Evolutionary conservation across 768 basidiomycete genomes (phyloP), one percentile per base, ranked within the genome.

Genomic region (Baorangia bicolor): DNA sequence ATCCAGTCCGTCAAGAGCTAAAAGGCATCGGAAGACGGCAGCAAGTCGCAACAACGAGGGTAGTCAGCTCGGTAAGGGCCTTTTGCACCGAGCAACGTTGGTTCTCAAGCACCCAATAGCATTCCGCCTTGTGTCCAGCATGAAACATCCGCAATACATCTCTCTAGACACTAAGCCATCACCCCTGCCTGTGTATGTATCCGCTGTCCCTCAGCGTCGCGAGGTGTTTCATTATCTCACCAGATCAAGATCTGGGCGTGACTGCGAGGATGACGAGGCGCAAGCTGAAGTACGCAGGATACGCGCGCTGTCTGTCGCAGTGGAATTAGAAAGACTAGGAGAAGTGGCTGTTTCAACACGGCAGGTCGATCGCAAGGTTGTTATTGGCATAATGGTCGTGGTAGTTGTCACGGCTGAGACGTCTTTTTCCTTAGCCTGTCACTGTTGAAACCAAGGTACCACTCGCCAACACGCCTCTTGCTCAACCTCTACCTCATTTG

Each of bases 221-320:
- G n/a, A 44, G 7, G 4, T 45, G 14, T 52, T 55, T 37, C 54
- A 51, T 27, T 12, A 6, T 49, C 31, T 12, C 21, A 12, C n/a
- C 49, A 83, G 81, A 59, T 76, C 74, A 23, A 74, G 71, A 39
- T n/a, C n/a, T n/a, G 79, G 76, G 51, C 83, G 82, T 1, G 78
- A 78, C 30, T 72, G 61, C 5, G 84, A 85, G 61, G 84, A 85
- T 58, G 74, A 64, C 45, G 66, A 72, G 45, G 59, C 34, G 14
- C 72, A 77, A 59, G 82, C 82, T n/a, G 58, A 71, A 41, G 63
- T 73, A 48, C 78, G 84, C 45, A 66, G 64, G 57, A 63, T 63
- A 50, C 75, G 67, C 21, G 75, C 83, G 2, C 44, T 70, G 52
- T 69, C 70, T 5, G 71, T 70, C 27, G 76, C 82, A 1, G 70